phyloP scores from a whole-genome alignment of 2,329 filamentous ascomycete genomes.

The Fusarium sp. region DNA sequence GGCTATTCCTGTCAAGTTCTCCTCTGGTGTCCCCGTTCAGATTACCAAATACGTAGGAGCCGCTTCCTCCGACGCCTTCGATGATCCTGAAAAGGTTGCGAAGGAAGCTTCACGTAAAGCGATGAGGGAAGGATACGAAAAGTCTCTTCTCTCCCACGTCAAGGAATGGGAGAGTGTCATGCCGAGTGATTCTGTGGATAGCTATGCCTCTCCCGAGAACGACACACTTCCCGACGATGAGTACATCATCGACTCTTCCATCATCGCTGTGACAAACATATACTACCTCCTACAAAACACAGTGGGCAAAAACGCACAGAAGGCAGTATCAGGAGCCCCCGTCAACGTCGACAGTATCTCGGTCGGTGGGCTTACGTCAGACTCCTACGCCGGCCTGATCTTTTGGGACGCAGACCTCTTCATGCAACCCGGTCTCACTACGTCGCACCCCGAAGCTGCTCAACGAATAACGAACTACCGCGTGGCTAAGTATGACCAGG shows the following conservation, averaged over 20 bases:
- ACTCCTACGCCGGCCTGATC: neutral
- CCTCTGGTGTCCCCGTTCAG: neutral
- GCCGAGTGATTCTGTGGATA: neutral
- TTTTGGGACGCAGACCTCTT: slow-evolving; percentile 9
- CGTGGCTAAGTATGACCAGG: neutral
- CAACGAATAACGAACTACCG: slow-evolving; percentile 4
- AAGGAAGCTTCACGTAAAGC: neutral
- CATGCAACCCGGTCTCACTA: slow-evolving; percentile 1
- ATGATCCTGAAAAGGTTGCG: neutral
- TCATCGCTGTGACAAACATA: neutral
- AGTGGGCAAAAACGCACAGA: neutral
- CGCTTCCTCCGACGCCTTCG: neutral
- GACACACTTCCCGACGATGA: neutral
- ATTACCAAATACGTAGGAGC: neutral
- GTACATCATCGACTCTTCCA: neutral
- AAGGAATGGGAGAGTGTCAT: neutral
- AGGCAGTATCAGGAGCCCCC: neutral
- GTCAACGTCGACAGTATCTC: slow-evolving; percentile 6
- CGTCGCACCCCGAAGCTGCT: neutral
- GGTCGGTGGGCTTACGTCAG: neutral
- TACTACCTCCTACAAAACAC: slow-evolving; percentile 1
- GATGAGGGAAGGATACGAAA: neutral
- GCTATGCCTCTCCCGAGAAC: neutral
- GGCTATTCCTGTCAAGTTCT: neutral
- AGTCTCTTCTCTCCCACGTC: neutral